A percentile compares a stretch with the other conserved stretches of the same genome.
Evolutionary conservation across 176 grass and related monocot genomes (phyloP).

Genomic region (Oryza punctata): DNA sequence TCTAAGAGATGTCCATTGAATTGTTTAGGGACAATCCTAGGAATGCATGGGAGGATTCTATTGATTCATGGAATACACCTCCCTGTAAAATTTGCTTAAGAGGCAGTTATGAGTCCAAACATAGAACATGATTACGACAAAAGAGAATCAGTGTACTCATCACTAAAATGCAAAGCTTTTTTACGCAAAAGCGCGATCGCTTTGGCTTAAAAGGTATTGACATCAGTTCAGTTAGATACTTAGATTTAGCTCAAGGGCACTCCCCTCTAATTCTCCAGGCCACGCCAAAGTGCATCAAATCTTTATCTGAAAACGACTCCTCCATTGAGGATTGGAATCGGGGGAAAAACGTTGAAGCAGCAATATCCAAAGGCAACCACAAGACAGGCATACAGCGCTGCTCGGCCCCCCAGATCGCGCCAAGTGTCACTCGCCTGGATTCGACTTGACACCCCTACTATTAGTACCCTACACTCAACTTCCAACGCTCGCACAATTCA

Average conservation of each 20-base stretch:
- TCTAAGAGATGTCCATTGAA: constrained; percentile 13
- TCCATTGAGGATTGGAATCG: background rate
- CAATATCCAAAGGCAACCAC: constrained; percentile 38
- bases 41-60: constrained; percentile 8
- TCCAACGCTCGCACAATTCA: background rate
- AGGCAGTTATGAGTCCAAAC: background rate
- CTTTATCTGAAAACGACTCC: constrained; percentile 37
- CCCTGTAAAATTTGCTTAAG: background rate
- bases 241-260: background rate
- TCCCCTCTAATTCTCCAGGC: background rate
- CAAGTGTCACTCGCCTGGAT: constrained; percentile 40
- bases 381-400: constrained; percentile 1
- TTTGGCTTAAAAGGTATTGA: background rate
- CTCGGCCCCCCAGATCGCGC: background rate
- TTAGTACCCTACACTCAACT: constrained; percentile 27
- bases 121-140: background rate
- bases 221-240: constrained; percentile 10
- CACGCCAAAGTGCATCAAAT: constrained; percentile 20
- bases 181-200: background rate
- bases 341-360: background rate
- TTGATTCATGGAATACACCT: constrained; percentile 23
- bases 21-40: background rate
- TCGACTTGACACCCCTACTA: constrained; percentile 23
- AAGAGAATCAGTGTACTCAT: background rate
- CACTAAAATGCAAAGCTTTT: background rate